A percentile compares a stretch with the other conserved stretches of the same genome.
Evolutionary conservation across 169 alveolate genomes (phyloP).

Genomic region (Plasmodium yoelii): DNA sequence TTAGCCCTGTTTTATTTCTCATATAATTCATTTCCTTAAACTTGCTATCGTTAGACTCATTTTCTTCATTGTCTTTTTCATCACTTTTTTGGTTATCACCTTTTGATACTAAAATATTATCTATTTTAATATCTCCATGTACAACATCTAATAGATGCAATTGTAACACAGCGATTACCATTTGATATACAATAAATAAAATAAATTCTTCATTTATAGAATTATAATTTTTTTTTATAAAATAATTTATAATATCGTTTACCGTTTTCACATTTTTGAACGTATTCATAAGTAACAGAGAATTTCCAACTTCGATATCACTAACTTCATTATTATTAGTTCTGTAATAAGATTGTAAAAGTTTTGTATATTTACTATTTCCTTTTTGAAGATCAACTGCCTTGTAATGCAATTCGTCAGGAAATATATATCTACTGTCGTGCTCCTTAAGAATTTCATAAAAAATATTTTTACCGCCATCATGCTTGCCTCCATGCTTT

Average conservation of each 20-base stretch:
- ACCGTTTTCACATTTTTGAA: constrained; percentile 31
- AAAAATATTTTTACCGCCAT: constrained; percentile 13
- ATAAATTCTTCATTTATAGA: constrained; percentile 51
- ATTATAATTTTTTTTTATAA: constrained; percentile 37
- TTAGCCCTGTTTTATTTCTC: neutral
- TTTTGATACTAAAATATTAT: constrained; percentile 42
- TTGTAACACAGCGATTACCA: constrained; percentile 41
- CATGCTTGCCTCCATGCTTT: neutral
- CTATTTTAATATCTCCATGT: constrained; percentile 75
- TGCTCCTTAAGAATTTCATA: constrained; percentile 29
- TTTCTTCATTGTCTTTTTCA: neutral
- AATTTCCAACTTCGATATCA: constrained; percentile 9
- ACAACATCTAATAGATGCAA: constrained; percentile 54
- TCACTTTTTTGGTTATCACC: constrained; percentile 1
- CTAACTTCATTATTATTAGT: neutral
- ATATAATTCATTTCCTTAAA: neutral
- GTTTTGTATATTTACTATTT: neutral
- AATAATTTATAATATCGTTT: constrained; percentile 43
- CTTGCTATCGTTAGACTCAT: neutral
- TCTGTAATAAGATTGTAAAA: neutral
- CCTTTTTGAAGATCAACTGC: neutral
- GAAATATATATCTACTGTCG: constrained; percentile 46
- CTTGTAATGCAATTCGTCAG: constrained; percentile 67
- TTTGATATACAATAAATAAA: constrained; percentile 44
- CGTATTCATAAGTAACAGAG: constrained; percentile 53